A percentile compares a stretch with the other conserved stretches of the same genome.
Conservation (phyloP, 371 early-diverging fungal species). For the Apophysomyces elegans region DNA sequence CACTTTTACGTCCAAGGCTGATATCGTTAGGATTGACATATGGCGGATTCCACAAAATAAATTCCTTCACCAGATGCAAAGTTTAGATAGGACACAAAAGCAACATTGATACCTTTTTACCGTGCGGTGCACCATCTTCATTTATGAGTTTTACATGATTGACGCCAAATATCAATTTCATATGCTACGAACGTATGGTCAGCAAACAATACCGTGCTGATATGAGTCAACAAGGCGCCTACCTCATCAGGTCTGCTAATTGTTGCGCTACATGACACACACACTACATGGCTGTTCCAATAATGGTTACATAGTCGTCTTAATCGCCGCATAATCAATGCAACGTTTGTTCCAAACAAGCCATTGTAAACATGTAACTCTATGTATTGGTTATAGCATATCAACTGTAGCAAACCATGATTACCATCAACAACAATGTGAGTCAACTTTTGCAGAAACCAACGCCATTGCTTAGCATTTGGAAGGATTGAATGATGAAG, state of each 20-base stretch:
- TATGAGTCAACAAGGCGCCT: neutral
- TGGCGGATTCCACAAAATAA: conserved; percentile 50
- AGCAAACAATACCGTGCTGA: neutral
- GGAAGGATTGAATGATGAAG: conserved; percentile 77
- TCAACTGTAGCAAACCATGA: neutral
- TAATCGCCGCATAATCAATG: conserved; percentile 70
- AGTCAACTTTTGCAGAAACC: conserved; percentile 54
- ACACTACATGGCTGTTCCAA: conserved; percentile 53
- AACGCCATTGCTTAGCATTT: conserved; percentile 56
- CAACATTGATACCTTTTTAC: conserved; percentile 31
- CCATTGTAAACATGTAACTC: conserved; percentile 78
- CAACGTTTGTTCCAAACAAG: conserved; percentile 71
- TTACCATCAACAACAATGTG: conserved; percentile 78
- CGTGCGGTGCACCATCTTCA: conserved; percentile 51
- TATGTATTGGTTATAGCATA: conserved; percentile 12
- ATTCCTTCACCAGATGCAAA: conserved; percentile 17
- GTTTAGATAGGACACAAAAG: neutral
- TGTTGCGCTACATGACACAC: conserved; percentile 69
- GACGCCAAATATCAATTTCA: conserved; percentile 44
- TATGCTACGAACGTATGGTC: conserved; percentile 39
- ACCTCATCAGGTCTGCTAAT: conserved; percentile 57
- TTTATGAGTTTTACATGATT: conserved; percentile 32
- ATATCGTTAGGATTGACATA: conserved; percentile 19
- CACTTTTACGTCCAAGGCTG: conserved; percentile 20
- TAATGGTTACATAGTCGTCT: conserved; percentile 56